Conservation (phyloP, 495 filamentous ascomycete genomes). For the Hypoxylon intermedium region DNA sequence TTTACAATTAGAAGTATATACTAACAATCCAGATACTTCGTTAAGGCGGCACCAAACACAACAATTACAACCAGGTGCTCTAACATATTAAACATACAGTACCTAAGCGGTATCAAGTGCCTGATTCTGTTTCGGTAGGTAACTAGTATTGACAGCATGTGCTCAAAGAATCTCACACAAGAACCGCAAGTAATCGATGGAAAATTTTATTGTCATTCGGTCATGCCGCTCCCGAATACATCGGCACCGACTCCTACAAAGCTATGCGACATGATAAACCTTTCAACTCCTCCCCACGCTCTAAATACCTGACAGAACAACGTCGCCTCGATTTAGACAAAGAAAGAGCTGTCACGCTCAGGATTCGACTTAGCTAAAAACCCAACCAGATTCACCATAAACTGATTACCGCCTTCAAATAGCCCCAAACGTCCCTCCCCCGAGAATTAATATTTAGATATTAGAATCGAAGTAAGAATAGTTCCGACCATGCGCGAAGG, state of each 20-base stretch:
- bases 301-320: conserved; percentile 21
- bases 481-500: no score
- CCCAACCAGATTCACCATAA: conserved; percentile 29
- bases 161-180: no score
- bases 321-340: conserved; percentile 26
- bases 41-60: no score
- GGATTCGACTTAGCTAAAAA: conserved; percentile 19
- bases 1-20: no score
- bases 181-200: conserved; percentile 1
- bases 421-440: conserved; percentile 35
- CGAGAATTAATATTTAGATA: conserved; percentile 30
- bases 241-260: conserved; percentile 17
- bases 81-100: no score
- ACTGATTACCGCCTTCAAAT: conserved; percentile 18
- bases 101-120: no score
- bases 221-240: conserved; percentile 11
- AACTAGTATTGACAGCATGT: no score
- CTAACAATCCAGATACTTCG: no score
- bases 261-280: conserved; percentile 34
- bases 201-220: conserved; percentile 38
- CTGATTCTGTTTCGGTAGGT: no score
- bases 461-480: conserved; percentile 30
- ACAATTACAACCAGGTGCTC: no score
- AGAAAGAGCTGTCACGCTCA: conserved; percentile 32
- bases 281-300: conserved; percentile 39